These are phyloP conservation scores for Globisporangium okanoganense DNA, from an alignment of 352 stramenopile species.

Conservation along the genomic window DNA sequence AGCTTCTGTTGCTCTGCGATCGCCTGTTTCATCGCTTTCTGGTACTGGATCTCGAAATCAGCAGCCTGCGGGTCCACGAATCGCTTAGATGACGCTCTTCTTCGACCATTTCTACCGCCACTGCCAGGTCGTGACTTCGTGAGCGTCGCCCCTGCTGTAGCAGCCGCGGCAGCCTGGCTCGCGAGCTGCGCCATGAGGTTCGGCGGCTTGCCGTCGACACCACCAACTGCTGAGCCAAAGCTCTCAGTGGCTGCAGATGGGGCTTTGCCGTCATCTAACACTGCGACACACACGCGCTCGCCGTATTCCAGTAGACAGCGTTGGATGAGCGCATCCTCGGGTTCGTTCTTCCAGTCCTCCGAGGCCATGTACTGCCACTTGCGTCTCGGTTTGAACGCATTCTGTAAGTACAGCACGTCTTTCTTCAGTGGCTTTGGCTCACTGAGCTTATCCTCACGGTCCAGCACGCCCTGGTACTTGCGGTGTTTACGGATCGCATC, in stretches of 20 bases:
- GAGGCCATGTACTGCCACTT: slow-evolving; percentile 37
- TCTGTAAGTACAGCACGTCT: slow-evolving; percentile 40
- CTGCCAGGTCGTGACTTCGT: not conserved
- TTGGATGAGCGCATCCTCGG: slow-evolving; percentile 70
- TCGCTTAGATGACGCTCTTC: not conserved
- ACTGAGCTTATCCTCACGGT: not conserved
- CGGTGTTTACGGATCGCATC: slow-evolving; percentile 27
- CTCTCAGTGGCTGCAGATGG: not conserved
- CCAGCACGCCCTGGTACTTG: slow-evolving; percentile 28
- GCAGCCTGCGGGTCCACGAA: slow-evolving; percentile 21
- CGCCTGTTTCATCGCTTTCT: slow-evolving; percentile 48
- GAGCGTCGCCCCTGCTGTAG: slow-evolving; percentile 12
- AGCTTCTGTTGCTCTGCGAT: slow-evolving; percentile 42
- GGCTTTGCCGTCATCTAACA: slow-evolving; percentile 3
- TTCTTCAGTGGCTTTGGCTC: slow-evolving; percentile 25
- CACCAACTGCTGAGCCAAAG: not conserved
- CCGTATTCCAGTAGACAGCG: slow-evolving; percentile 81
- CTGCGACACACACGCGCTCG: slow-evolving; percentile 34
- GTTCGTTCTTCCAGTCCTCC: slow-evolving; percentile 23
- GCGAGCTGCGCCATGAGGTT: slow-evolving; percentile 42
- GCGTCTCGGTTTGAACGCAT: slow-evolving; percentile 34
- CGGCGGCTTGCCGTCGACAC: not conserved
- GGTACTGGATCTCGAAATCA: slow-evolving; percentile 65
- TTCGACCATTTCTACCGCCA: not conserved
- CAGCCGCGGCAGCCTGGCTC: slow-evolving; percentile 39